These are phyloP conservation scores for Aspergillus indologenus DNA, from an alignment of 495 filamentous ascomycete genomes.

Conservation along the genomic window DNA sequence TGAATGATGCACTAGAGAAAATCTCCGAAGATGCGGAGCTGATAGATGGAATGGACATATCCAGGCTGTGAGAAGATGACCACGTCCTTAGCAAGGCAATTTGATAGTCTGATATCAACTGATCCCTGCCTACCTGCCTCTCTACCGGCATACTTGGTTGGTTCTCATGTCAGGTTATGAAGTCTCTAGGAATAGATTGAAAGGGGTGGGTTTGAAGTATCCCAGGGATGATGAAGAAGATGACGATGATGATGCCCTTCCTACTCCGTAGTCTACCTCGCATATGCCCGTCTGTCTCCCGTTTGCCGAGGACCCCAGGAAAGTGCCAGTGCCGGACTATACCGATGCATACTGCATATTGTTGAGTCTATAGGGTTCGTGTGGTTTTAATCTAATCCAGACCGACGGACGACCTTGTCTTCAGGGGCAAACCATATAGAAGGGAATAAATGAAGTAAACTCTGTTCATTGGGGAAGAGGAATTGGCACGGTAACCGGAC, in stretches of 20 bases:
- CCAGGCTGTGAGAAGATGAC: constrained; percentile 1
- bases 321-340: background rate
- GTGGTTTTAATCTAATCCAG: background rate
- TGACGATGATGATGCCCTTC: no score
- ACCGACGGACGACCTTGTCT: background rate
- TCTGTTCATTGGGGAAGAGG: no score
- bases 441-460: background rate
- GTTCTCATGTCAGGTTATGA: background rate
- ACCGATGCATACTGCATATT: background rate
- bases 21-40: constrained; percentile 14
- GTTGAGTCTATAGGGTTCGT: background rate
- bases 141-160: background rate
- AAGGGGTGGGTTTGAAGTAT: no score
- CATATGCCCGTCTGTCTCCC: no score
- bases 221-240: no score
- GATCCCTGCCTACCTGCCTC: background rate
- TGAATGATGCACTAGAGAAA: constrained; percentile 4
- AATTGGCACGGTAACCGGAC: background rate
- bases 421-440: background rate
- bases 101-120: background rate
- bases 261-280: no score
- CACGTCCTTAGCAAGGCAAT: background rate
- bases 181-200: background rate
- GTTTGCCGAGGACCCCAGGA: background rate
- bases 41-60: constrained; percentile 21